Evolutionary conservation across 2,329 filamentous ascomycete genomes (phyloP), one percentile per base, ranked within the genome.

Genomic region (Sporothrix sp.): DNA sequence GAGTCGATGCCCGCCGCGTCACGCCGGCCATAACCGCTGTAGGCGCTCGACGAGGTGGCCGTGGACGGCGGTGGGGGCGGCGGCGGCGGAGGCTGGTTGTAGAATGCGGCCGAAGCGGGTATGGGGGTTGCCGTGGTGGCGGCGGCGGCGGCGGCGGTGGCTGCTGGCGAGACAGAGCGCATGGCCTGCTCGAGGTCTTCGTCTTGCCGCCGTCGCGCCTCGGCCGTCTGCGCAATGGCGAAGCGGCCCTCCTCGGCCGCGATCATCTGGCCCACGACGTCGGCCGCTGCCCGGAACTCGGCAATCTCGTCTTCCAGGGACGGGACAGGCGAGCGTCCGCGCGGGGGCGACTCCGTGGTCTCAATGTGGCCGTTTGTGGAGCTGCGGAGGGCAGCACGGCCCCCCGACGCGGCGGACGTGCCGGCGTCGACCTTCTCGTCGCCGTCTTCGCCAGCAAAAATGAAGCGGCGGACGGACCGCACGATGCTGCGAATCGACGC

Each of bases 291-390:
- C 2, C 72, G 67, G 60, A 76, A 71, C 44, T 68, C 64, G 3
- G 71, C 68, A 55, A 76, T 67, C 58, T 75, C 72, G 57, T 74
- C 67, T 55, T 72, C 70, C 67, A 75, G 71, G 3, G 68, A 68
- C 10, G 58, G 46, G 44, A 47, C 62, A 28, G 59, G 60, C n/a
- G 46, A 38, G 30, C 40, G 32, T 27, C 42, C 27, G 23, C 28
- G 46, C 61, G 45, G 30, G 16, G 33, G 23, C 2, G 33, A 23
- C 3, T 16, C 30, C 35, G 23, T 48, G 16, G 45, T 38, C 59
- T 50, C 52, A 37, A 50, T 49, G 27, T 52, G 46, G 14, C 50
- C 50, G 21, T 49, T 27, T 3, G 40, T 27, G 10, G 23, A 7
- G 2, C 27, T 16, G 16, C 13, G 46, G 40, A 23, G 10, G 16